A percentile compares a stretch with the other conserved stretches of the same genome.
Conservation (phyloP, 306 rosid genomes). For the Lotus japonicus region DNA sequence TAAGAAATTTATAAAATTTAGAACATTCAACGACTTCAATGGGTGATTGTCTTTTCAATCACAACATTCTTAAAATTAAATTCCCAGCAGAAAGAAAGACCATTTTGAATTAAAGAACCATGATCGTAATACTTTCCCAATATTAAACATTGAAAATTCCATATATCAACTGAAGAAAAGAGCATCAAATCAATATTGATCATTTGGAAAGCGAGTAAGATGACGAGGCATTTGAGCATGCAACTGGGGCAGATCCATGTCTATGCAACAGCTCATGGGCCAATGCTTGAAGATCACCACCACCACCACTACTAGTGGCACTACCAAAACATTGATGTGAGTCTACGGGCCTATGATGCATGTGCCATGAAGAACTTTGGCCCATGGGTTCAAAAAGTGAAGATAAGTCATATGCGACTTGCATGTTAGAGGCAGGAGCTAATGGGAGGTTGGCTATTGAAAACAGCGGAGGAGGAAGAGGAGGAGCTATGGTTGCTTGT, state of each 20-base stretch:
- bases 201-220: constrained; percentile 50
- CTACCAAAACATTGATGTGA: constrained; percentile 36
- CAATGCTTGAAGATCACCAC: constrained; percentile 68
- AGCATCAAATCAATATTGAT: constrained; percentile 25
- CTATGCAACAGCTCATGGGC: constrained; percentile 64
- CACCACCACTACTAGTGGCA: not conserved
- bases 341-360: constrained; percentile 51
- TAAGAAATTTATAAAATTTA: no score
- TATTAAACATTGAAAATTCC: constrained; percentile 26
- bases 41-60: no score
- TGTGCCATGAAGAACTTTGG: constrained; percentile 60
- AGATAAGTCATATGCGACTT: constrained; percentile 61
- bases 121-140: constrained; percentile 36
- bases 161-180: constrained; percentile 30
- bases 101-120: no score
- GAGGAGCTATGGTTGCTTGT: constrained; percentile 24
- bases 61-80: no score
- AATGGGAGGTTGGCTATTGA: constrained; percentile 58
- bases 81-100: no score
- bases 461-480: constrained; percentile 22
- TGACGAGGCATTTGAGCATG: constrained; percentile 43
- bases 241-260: constrained; percentile 35
- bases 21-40: no score
- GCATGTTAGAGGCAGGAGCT: constrained; percentile 29
- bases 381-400: constrained; percentile 76